Evolutionary conservation across 73 alveolate genomes (phyloP), one percentile per base, ranked within the genome.

Genomic region (Effrenium voratum): DNA sequence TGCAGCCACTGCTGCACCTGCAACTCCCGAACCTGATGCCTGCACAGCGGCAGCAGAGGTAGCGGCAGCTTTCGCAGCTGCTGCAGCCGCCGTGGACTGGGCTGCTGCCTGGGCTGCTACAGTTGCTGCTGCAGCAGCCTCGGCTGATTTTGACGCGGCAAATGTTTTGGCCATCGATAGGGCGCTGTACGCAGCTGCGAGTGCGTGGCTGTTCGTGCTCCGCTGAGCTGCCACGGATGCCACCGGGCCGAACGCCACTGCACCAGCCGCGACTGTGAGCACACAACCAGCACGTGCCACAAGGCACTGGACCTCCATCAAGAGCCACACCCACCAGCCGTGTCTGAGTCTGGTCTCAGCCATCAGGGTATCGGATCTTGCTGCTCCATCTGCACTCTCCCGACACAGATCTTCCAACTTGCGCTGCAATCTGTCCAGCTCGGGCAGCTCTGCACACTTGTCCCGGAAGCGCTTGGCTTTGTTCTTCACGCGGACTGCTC

Each of bases 381-480:
- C 24, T 3, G 73, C 86, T 38, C 55, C 86, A 10, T 60, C 73
- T n/a, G 81, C 47, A n/a, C n/a, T n/a, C 0, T 12, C 72, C 26
- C n/a, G 68, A 40, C 95, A 88, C 55, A 44, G 60, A 70, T 52
- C 73, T 13, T 52, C 68, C 41, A 66, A 2, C 57, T 43, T 38
- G 15, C 28, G 5, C 63, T 32, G 41, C 84, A 88, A 55, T 38
- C 60, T 47, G 43, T 88, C 72, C 72, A 88, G 13, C 95, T 88
- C 43, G 32, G 95, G 95, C 41, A 88, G 30, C 49, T 88, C 75
- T 85, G 38, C 95, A 46, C 13, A 66, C 45, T 63, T 88, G 73
- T 52, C 55, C 38, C 85, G 43, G 95, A 88, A 88, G 3, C 95
- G 66, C 73, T 68, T 44, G 50, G 85, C 85, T 49, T 88, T 88